Percentiles rank a stretch among this genome's conserved stretches.
Conservation (phyloP, 371 early-diverging fungal species). For the Mucor irregularis region DNA sequence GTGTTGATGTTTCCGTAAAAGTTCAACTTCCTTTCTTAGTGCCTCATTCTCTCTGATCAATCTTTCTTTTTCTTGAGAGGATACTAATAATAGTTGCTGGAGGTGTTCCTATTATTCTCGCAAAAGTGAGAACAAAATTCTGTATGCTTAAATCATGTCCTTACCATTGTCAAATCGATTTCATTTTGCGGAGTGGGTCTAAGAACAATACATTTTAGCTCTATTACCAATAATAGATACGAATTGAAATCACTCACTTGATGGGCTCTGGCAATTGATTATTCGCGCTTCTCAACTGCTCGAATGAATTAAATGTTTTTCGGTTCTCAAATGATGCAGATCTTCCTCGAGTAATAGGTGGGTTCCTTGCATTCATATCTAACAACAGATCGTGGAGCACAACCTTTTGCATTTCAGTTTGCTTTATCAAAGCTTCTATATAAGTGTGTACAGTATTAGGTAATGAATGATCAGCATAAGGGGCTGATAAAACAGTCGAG, state of each 20-base stretch:
- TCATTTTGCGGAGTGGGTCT: not conserved
- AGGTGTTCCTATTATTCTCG: slow-evolving; percentile 22
- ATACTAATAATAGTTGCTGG: slow-evolving; percentile 9
- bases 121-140: not conserved
- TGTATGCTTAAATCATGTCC: not conserved
- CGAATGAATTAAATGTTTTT: not conserved
- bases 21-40: slow-evolving; percentile 17
- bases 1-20: slow-evolving; percentile 7
- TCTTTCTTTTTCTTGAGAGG: slow-evolving; percentile 22
- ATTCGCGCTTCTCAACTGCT: not conserved
- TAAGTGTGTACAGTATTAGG: slow-evolving; percentile 13
- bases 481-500: too few relatives aligned
- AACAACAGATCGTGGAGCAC: slow-evolving; percentile 18
- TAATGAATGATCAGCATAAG: too few relatives aligned
- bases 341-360: not conserved
- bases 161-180: not conserved
- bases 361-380: not conserved
- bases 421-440: slow-evolving; percentile 19
- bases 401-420: slow-evolving; percentile 20
- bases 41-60: slow-evolving; percentile 18
- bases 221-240: too few relatives aligned
- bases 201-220: too few relatives aligned
- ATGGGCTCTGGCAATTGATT: too few relatives aligned
- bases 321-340: not conserved
- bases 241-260: too few relatives aligned